A percentile compares a stretch with the other conserved stretches of the same genome.
phyloP scores from a whole-genome alignment of 306 rosid genomes.

The Vigna hirtella region DNA sequence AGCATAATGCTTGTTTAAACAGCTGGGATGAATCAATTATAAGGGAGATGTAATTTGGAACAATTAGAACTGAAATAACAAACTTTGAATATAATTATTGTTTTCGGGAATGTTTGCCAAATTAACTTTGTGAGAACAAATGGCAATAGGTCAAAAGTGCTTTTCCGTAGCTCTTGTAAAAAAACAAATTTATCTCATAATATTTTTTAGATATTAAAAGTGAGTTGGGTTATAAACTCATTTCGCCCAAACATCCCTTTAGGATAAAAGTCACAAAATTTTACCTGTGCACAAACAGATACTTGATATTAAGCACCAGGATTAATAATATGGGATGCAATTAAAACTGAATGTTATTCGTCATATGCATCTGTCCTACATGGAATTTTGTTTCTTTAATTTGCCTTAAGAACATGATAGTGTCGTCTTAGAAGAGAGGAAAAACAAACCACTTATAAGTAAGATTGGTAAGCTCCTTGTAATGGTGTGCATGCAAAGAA shows the following conservation, averaged over 20 bases:
- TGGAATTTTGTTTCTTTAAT: constrained; percentile 29
- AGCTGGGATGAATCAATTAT: constrained; percentile 18
- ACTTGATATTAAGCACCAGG: constrained; percentile 26
- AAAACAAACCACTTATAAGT: constrained; percentile 23
- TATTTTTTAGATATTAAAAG: neutral
- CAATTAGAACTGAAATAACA: constrained; percentile 3
- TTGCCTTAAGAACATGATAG: constrained; percentile 28
- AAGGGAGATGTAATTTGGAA: constrained; percentile 8
- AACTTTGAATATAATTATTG: constrained; percentile 1
- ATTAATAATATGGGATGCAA: neutral
- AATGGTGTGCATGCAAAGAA: constrained; percentile 3
- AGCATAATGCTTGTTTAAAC: constrained; percentile 19
- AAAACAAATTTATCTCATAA: too few species aligned
- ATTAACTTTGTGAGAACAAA: neutral
- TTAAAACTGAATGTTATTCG: constrained; percentile 14
- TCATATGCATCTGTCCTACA: neutral
- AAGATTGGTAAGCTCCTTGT: constrained; percentile 18
- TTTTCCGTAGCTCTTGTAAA: neutral
- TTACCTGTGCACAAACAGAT: constrained; percentile 8
- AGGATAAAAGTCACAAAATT: neutral
- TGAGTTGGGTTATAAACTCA: constrained; percentile 19
- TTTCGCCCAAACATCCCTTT: neutral
- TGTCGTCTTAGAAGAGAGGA: constrained; percentile 6
- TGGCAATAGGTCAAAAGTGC: neutral
- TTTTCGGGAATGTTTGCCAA: constrained; percentile 9